Conservation (phyloP, 495 filamentous ascomycete species). For the Hypomontagnella submonticulosa region DNA sequence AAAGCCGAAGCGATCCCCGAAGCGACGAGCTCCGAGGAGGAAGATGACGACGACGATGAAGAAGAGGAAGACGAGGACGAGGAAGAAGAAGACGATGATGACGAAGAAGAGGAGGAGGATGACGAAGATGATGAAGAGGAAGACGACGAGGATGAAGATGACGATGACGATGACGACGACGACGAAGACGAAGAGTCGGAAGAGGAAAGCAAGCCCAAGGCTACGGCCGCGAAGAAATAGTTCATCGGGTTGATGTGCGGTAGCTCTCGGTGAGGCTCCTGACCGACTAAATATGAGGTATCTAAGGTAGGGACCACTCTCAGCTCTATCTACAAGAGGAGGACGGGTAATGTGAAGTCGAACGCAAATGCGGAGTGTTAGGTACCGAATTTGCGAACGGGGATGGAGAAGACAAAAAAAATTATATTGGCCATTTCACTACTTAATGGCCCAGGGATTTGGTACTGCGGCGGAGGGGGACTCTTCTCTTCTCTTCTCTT, state of each 20-base stretch:
- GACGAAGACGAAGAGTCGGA: slow-evolving; percentile 33
- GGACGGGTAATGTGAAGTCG: no score
- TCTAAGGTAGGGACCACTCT: no score
- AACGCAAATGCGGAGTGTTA: not conserved
- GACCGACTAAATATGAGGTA: no score
- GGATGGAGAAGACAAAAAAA: slow-evolving; percentile 2
- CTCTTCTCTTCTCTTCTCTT: no score
- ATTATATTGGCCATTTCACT: slow-evolving; percentile 11
- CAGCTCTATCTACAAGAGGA: no score
- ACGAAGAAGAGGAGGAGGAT: slow-evolving; percentile 42
- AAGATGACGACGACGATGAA: slow-evolving; percentile 39
- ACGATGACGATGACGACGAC: slow-evolving; percentile 42
- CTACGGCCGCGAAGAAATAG: slow-evolving; percentile 26
- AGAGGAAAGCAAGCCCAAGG: slow-evolving; percentile 21
- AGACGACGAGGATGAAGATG: slow-evolving; percentile 40
- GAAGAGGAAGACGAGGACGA: slow-evolving; percentile 35
- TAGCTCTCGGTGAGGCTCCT: no score
- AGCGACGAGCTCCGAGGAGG: slow-evolving; percentile 38
- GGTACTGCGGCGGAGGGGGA: no score
- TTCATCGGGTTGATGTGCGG: not conserved
- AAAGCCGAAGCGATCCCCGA: slow-evolving; percentile 53
- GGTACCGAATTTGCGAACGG: slow-evolving; percentile 25
- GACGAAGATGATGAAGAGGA: slow-evolving; percentile 46
- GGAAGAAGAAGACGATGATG: slow-evolving; percentile 42
- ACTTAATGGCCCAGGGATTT: not conserved